Percentiles rank a stretch among this genome's conserved stretches.
phyloP scores from a whole-genome alignment of 306 rosid species.

The Gleditsia sinensis region DNA sequence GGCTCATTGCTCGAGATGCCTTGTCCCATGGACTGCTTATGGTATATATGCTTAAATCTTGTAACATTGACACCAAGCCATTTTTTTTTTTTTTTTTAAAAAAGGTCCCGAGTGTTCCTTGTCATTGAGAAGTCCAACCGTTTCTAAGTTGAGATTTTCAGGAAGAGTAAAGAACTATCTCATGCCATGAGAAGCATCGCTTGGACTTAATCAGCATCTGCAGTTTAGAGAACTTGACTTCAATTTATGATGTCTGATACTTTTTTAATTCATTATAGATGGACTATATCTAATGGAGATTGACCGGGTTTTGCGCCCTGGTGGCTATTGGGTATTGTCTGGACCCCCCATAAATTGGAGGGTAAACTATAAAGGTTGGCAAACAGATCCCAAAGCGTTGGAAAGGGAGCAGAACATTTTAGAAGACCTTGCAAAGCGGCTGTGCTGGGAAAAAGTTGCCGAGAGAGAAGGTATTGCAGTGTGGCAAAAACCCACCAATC shows the following conservation, averaged over 20 bases:
- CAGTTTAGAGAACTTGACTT: neutral
- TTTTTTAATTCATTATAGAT: constrained; percentile 37
- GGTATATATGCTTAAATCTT: constrained; percentile 43
- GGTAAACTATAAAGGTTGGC: constrained; percentile 48
- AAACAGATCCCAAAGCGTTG: constrained; percentile 40
- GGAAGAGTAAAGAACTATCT: neutral
- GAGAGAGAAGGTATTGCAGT: constrained; percentile 49
- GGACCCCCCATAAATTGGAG: constrained; percentile 74
- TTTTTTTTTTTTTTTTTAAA: too few relatives aligned
- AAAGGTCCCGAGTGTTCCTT: neutral
- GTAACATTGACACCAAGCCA: neutral
- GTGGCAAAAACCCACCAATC: constrained; percentile 52
- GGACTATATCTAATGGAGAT: constrained; percentile 58
- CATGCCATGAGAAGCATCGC: neutral
- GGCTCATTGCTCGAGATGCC: constrained; percentile 73
- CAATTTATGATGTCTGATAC: constrained; percentile 15
- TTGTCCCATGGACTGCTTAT: constrained; percentile 57
- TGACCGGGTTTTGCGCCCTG: constrained; percentile 57
- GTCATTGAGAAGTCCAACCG: neutral
- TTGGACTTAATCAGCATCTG: neutral
- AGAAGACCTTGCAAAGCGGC: constrained; percentile 52
- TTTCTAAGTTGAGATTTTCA: neutral
- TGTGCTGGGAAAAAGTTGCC: constrained; percentile 64
- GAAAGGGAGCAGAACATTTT: constrained; percentile 45
- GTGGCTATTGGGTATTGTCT: constrained; percentile 69